Evolutionary conservation across 805 yeast species (phyloP), one percentile per base, ranked within the genome.

Genomic region (Kazachstania bromeliacearum): DNA sequence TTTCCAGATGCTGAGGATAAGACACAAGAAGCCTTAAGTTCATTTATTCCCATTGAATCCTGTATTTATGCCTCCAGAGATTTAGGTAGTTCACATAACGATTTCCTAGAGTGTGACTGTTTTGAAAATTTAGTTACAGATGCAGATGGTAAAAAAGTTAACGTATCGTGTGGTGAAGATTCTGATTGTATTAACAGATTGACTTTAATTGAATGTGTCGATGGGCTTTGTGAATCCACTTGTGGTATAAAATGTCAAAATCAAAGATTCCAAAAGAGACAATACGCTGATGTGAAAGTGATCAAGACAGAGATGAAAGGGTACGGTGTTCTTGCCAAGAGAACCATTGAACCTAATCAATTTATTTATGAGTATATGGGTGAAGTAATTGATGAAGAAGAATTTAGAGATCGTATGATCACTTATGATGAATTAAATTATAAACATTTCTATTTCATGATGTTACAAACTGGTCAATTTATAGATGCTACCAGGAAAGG

Each of bases 401-500:
- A 74, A n/a, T 92, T 88, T 57, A 67, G 85, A 34, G 66, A 66
- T 33, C 70, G 96, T 41, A 82, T 80, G 80, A 64, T 74, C 28
- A 71, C 71, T 30, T 89, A 89, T 57, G 94, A 82, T 50, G 61
- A 66, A 25, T 70, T 70, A 49, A 74, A 78, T 4, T 67, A 79
- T 43, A 75, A 75, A 57, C 96, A 88, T 60, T 88, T 88, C 50
- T 88, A 88, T 61, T 88, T 88, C 59, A 88, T 88, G 96, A 85
- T 85, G 95, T 70, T 88, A 40, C 92, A 85, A 49, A 83, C 79
- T 56, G 87, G 85, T 41, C 89, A 89, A 54, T 92, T 87, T 54
- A 85, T 89, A 40, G 98, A 89, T 60, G 98, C 98, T 33, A 89
- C 97, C 2, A 70, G 70, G 33, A 81, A 75, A 62, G 98, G 97